Conservation (phyloP, 2,329 filamentous ascomycete species). For the Escovopsis sp. region DNA sequence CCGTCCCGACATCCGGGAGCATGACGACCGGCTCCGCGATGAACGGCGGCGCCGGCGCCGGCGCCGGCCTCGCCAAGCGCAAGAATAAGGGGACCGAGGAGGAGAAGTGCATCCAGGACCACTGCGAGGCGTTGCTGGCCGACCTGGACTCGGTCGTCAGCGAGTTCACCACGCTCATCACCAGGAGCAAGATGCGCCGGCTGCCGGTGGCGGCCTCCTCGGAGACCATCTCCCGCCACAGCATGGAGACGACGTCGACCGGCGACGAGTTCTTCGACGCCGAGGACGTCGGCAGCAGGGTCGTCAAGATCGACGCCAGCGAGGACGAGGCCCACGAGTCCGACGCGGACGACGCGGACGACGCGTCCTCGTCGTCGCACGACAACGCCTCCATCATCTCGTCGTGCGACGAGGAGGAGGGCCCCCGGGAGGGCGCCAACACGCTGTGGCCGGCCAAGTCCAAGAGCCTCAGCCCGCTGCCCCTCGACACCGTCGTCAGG, state of each 20-base stretch:
- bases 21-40: slow-evolving; percentile 16
- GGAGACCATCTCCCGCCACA: slow-evolving; percentile 35
- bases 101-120: slow-evolving; percentile 59
- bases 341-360: slow-evolving; percentile 36
- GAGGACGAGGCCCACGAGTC: slow-evolving; percentile 49
- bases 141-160: slow-evolving; percentile 73
- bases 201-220: slow-evolving; percentile 37
- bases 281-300: slow-evolving; percentile 47
- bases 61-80: slow-evolving; percentile 12
- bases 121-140: slow-evolving; percentile 68
- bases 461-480: slow-evolving; percentile 63
- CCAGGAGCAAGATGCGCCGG: slow-evolving; percentile 66
- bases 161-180: slow-evolving; percentile 66
- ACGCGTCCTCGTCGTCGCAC: slow-evolving; percentile 20
- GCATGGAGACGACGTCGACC: slow-evolving; percentile 65
- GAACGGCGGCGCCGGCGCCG: slow-evolving; percentile 16
- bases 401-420: slow-evolving; percentile 42
- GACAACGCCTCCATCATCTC: slow-evolving; percentile 47
- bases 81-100: slow-evolving; percentile 28
- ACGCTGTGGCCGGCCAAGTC: slow-evolving; percentile 60
- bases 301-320: slow-evolving; percentile 60
- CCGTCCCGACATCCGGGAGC: slow-evolving; percentile 28
- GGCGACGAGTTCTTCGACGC: slow-evolving; percentile 94
- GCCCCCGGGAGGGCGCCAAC: slow-evolving; percentile 43
- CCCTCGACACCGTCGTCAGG: slow-evolving; percentile 47